Conservation (phyloP, 163 green algal species). For the Coccomyxa subellipsoidea region DNA sequence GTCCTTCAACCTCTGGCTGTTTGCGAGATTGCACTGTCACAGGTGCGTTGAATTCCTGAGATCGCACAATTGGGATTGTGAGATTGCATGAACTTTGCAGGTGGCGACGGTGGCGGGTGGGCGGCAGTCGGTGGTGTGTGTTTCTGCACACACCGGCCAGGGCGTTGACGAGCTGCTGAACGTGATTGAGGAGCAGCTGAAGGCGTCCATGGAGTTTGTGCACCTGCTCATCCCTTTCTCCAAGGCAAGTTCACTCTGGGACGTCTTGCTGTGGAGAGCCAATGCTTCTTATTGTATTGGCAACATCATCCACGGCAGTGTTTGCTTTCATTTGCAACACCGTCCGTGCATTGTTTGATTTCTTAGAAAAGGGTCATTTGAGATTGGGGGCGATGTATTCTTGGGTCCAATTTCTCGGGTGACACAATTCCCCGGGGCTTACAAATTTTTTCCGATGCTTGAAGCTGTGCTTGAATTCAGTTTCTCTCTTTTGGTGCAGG, state of each 20-base stretch:
- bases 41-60: too few relatives aligned
- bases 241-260: background rate
- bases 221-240: background rate
- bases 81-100: conserved; percentile 56
- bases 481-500: background rate
- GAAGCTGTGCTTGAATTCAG: background rate
- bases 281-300: background rate
- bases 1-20: too few relatives aligned
- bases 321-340: too few relatives aligned
- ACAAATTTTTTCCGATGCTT: too few relatives aligned
- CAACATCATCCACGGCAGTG: too few relatives aligned
- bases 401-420: too few relatives aligned
- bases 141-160: conserved; percentile 7
- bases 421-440: too few relatives aligned
- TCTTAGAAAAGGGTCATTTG: too few relatives aligned
- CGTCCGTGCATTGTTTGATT: too few relatives aligned
- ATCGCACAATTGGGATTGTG: background rate
- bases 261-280: background rate
- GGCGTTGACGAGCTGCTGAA: background rate
- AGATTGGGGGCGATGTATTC: too few relatives aligned
- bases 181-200: background rate
- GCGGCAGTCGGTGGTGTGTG: conserved; percentile 17
- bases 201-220: background rate
- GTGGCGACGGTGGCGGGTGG: conserved; percentile 11
- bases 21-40: too few relatives aligned